These are phyloP conservation scores for Chromosphaera perkinsii DNA, from an alignment of 208 protist genomes.

Conservation along the genomic window DNA sequence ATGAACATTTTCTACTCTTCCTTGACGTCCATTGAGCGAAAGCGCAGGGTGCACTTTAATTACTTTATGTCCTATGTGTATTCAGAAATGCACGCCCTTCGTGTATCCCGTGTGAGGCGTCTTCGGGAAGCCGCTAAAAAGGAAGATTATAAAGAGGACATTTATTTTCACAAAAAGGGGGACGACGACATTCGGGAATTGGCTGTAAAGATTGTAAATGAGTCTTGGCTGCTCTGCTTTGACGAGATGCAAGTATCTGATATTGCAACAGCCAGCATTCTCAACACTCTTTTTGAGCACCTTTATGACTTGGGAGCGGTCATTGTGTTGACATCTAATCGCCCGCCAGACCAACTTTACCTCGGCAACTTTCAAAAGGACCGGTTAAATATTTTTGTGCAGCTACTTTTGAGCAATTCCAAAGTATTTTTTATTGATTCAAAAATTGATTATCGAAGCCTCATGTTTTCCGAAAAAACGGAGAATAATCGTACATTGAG, in stretches of 20 bases:
- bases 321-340: conserved; percentile 31
- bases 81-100: not conserved
- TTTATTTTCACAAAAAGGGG: no score
- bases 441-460: not conserved
- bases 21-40: not conserved
- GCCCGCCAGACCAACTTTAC: conserved; percentile 31
- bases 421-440: not conserved
- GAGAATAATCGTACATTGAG: not conserved
- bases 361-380: not conserved
- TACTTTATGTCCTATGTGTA: conserved; percentile 23
- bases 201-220: conserved; percentile 4
- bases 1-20: conserved; percentile 35
- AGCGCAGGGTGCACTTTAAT: conserved; percentile 41
- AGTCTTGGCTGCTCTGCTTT: conserved; percentile 39
- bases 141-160: no score
- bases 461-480: not conserved
- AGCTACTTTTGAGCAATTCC: not conserved
- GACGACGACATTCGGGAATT: no score
- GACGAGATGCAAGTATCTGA: conserved; percentile 42
- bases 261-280: conserved; percentile 28
- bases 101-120: no score
- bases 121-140: no score
- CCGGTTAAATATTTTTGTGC: not conserved
- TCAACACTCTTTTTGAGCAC: conserved; percentile 9
- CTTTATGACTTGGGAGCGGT: conserved; percentile 27